Conservation (phyloP, 148 eudicot species). For the Talinum fruticosum region DNA sequence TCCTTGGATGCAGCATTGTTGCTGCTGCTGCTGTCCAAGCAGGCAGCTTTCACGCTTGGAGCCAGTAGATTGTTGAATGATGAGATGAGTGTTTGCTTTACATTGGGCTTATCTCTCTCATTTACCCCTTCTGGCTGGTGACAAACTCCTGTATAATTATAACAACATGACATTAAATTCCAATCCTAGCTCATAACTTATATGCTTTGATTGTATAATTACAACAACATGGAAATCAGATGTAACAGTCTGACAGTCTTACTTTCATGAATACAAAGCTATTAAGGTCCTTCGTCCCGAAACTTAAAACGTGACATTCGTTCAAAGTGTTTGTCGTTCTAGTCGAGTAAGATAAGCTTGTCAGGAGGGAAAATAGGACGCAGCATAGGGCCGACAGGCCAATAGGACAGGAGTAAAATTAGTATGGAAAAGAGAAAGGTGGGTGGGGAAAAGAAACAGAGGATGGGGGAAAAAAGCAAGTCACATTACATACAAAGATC, state of each 20-base stretch:
- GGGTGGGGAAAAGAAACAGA: background rate
- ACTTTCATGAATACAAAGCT: no score
- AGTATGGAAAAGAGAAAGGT: background rate
- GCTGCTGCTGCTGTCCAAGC: constrained; percentile 28
- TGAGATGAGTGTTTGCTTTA: constrained; percentile 64
- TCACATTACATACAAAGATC: background rate
- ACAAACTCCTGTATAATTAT: constrained; percentile 51
- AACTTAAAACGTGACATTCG: no score
- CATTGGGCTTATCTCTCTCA: constrained; percentile 59
- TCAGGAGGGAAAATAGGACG: background rate
- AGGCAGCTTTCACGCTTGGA: constrained; percentile 57
- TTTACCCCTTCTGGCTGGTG: constrained; percentile 45
- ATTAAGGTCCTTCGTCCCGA: no score
- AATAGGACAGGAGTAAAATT: background rate
- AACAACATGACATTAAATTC: background rate
- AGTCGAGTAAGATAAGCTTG: no score
- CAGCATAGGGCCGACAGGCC: background rate
- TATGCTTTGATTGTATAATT: no score
- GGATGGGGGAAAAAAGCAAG: background rate
- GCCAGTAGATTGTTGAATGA: constrained; percentile 59
- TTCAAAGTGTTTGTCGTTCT: no score
- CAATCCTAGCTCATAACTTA: background rate
- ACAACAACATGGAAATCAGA: no score
- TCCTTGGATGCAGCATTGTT: constrained; percentile 7
- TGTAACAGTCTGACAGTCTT: no score